phyloP scores from a whole-genome alignment of 192 early-diverging fungal species.

The Podila epicladia region DNA sequence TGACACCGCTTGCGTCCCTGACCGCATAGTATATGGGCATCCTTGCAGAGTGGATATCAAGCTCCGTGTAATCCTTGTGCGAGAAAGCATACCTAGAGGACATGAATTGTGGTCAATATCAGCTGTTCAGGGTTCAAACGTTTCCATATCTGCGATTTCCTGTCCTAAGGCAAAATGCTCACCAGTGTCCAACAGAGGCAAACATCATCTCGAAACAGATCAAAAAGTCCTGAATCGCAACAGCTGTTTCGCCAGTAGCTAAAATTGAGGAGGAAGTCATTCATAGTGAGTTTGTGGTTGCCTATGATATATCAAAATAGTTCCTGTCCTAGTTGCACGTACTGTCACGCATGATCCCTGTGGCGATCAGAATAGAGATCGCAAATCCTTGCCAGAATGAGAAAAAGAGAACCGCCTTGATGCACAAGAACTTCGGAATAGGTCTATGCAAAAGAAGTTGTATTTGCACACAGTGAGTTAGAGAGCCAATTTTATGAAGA shows the following conservation, averaged over 20 bases:
- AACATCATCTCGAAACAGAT: conserved; percentile 90
- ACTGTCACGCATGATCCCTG: conserved; percentile 10
- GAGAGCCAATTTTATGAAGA: no score
- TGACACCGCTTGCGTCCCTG: conserved; percentile 82
- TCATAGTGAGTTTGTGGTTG: neutral
- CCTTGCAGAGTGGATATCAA: conserved; percentile 73
- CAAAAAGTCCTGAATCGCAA: conserved; percentile 88
- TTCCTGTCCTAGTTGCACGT: no score
- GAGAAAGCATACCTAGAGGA: conserved; percentile 71
- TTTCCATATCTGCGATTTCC: no score
- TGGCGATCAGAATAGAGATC: conserved; percentile 81
- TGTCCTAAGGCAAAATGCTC: conserved; percentile 19
- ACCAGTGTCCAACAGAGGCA: conserved; percentile 79
- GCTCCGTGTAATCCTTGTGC: conserved; percentile 80
- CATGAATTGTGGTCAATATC: no score
- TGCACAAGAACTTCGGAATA: conserved; percentile 94
- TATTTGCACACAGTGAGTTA: no score
- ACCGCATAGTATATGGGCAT: conserved; percentile 82
- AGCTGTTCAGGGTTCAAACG: no score
- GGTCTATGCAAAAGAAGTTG: conserved; percentile 61
- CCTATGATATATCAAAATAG: no score
- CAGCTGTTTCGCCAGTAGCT: conserved; percentile 55
- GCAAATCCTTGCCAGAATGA: conserved; percentile 93
- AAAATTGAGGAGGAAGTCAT: neutral
- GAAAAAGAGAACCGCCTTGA: conserved; percentile 95